phyloP scores from a whole-genome alignment of 1,139 yeast genomes.

The Kurtzmaniella quercitrusa region DNA sequence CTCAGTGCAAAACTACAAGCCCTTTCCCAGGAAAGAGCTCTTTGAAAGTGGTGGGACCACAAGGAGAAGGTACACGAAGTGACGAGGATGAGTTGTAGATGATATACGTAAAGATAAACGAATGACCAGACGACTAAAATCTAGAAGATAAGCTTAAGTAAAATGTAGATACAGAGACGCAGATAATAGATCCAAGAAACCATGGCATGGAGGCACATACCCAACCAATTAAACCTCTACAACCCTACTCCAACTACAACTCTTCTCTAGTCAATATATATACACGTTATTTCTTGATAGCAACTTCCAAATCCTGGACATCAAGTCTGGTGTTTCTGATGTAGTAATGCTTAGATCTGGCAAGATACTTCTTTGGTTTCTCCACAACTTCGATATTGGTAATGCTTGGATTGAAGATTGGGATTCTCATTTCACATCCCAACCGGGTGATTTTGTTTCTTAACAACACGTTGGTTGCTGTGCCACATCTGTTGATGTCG shows the following conservation, averaged over 20 bases:
- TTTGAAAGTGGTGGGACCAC: too few relatives aligned
- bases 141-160: too few relatives aligned
- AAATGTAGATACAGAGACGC: too few relatives aligned
- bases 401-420: constrained; percentile 73
- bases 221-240: too few relatives aligned
- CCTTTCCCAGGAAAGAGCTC: constrained; percentile 4
- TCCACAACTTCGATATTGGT: constrained; percentile 70
- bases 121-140: too few relatives aligned
- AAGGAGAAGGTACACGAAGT: too few relatives aligned
- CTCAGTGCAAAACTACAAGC: constrained; percentile 20
- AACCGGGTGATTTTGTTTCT: constrained; percentile 76
- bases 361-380: constrained; percentile 65
- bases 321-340: constrained; percentile 81
- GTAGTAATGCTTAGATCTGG: constrained; percentile 80
- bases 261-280: not conserved
- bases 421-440: constrained; percentile 79
- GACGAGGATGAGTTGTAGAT: too few relatives aligned
- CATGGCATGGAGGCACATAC: too few relatives aligned
- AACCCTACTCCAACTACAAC: not conserved
- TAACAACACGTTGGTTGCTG: constrained; percentile 53
- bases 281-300: constrained; percentile 18
- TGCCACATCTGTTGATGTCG: constrained; percentile 67
- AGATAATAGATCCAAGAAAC: too few relatives aligned
- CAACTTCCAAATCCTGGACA: constrained; percentile 68
- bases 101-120: too few relatives aligned